These are phyloP conservation scores for Rheum nobile DNA, from an alignment of 148 eudicot species.

Conservation along the genomic window DNA sequence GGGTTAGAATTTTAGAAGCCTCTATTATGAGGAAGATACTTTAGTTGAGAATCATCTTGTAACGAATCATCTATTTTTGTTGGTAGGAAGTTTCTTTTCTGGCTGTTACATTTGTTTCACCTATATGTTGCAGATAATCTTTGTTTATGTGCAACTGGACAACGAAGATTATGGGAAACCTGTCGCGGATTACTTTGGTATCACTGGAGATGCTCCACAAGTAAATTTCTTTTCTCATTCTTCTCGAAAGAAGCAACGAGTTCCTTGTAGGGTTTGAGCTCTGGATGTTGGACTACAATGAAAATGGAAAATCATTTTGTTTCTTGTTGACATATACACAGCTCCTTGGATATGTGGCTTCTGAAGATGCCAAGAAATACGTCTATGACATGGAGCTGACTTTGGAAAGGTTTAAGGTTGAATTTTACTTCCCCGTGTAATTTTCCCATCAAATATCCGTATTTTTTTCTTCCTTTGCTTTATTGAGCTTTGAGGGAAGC, in stretches of 20 bases:
- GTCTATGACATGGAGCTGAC: conserved; percentile 50
- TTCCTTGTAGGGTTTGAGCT: not conserved
- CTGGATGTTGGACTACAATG: not conserved
- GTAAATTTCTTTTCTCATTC: conserved; percentile 22
- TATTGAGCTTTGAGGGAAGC: not conserved
- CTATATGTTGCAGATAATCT: conserved; percentile 48
- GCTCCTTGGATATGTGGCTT: conserved; percentile 68
- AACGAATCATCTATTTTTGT: not conserved
- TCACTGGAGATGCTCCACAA: conserved; percentile 55
- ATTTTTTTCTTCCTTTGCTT: not conserved
- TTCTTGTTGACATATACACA: conserved; percentile 25
- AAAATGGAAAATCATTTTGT: not conserved
- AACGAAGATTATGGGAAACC: conserved; percentile 84
- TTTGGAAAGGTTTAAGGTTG: conserved; percentile 58
- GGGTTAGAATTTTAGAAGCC: not conserved
- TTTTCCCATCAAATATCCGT: not conserved
- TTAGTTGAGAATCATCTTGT: not conserved
- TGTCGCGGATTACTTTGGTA: conserved; percentile 84
- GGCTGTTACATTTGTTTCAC: not conserved
- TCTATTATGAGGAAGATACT: not conserved
- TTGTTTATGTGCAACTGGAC: conserved; percentile 68
- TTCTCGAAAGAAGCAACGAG: not conserved
- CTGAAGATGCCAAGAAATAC: conserved; percentile 60
- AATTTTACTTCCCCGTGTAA: not conserved
- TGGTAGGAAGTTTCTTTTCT: no score